Conservation (phyloP, 768 basidiomycete species). For the Tricholoma saponaceum region DNA sequence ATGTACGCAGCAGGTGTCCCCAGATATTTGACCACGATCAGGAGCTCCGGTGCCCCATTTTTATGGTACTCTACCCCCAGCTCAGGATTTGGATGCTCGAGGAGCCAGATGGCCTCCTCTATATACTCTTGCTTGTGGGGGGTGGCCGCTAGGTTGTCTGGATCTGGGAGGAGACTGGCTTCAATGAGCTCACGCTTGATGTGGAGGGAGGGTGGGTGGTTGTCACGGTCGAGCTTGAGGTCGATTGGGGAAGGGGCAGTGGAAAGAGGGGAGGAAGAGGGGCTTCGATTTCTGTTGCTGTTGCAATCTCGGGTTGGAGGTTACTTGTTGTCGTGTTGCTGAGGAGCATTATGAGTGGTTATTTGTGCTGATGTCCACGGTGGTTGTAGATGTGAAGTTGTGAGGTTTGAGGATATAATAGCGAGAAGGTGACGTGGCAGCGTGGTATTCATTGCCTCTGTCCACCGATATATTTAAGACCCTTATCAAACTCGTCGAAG, state of each 20-base stretch:
- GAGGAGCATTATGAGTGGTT: no score
- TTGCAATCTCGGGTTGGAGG: not conserved
- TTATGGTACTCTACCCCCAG: no score
- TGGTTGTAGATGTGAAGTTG: no score
- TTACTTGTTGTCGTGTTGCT: no score
- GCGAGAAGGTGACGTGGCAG: not conserved
- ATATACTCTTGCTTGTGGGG: no score
- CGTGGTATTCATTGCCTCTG: not conserved
- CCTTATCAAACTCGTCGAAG: constrained; percentile 25
- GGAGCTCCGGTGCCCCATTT: no score
- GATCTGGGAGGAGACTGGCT: not conserved
- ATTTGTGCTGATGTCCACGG: no score
- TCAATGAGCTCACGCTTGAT: not conserved
- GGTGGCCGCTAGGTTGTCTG: not conserved
- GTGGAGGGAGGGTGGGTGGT: not conserved
- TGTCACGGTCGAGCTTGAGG: not conserved
- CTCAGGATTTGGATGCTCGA: no score
- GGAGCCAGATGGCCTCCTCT: no score
- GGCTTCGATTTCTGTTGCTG: not conserved
- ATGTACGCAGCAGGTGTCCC: no score
- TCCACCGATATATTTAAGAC: constrained; percentile 14
- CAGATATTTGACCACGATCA: no score
- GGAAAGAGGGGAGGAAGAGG: not conserved
- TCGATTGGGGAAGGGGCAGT: not conserved
- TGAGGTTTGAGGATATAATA: not conserved